Evolutionary conservation across 805 yeast genomes (phyloP).

Genomic region (Kodamaea laetipori): DNA sequence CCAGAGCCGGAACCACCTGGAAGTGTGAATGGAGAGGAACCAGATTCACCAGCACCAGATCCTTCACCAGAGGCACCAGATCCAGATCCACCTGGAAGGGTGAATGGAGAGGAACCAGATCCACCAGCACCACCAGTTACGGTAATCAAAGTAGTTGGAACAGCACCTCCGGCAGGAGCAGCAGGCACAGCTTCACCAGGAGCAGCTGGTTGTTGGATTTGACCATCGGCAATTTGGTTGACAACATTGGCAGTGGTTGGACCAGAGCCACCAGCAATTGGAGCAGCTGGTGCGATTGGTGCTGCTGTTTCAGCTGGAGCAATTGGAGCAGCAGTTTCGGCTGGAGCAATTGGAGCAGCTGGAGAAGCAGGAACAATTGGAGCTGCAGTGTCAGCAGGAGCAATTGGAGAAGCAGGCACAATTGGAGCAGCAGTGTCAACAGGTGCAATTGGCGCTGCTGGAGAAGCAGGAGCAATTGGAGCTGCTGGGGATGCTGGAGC

Average conservation of each 20-base stretch:
- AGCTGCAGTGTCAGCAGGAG: too few species aligned
- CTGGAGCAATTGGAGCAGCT: slow-evolving; percentile 1
- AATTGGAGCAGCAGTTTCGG: slow-evolving; percentile 18
- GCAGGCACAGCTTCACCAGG: slow-evolving; percentile 26
- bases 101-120: too few species aligned
- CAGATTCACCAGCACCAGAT: too few species aligned
- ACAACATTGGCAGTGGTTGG: slow-evolving; percentile 21
- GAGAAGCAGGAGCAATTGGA: neutral
- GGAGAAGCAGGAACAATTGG: slow-evolving; percentile 14
- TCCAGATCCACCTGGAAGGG: too few species aligned
- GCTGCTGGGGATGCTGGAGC: slow-evolving; percentile 14
- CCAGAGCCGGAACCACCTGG: too few species aligned
- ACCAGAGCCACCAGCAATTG: slow-evolving; percentile 19
- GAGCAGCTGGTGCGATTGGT: slow-evolving; percentile 13
- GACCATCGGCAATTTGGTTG: slow-evolving; percentile 33
- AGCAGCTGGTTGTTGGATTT: slow-evolving; percentile 25
- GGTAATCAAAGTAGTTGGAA: slow-evolving; percentile 16
- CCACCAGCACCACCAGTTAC: too few species aligned
- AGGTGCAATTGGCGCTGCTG: neutral
- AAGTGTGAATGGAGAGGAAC: too few species aligned
- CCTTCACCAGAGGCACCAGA: too few species aligned
- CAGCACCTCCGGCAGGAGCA: slow-evolving; percentile 17
- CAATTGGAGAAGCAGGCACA: neutral
- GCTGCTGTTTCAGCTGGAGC: slow-evolving; percentile 15
- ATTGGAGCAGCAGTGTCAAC: too few species aligned